These are phyloP conservation scores for Xylaria sp. DNA, from an alignment of 2,329 filamentous ascomycete species.

Conservation along the genomic window DNA sequence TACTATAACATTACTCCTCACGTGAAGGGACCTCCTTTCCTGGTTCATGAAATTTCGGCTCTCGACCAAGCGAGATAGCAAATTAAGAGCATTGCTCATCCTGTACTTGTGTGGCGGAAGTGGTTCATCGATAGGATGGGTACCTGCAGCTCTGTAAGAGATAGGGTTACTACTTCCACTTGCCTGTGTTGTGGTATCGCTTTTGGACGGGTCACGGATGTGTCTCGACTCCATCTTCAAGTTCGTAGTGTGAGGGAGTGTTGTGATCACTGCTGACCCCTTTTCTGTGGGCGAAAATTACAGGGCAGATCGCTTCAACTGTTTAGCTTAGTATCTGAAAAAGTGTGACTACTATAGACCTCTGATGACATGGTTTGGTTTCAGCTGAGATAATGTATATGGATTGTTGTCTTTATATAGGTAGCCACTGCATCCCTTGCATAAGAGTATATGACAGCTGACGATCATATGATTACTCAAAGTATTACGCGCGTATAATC, in stretches of 20 bases:
- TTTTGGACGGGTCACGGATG: not conserved
- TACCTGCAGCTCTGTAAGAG: conserved; percentile 25
- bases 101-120: conserved; percentile 21
- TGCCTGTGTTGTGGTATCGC: not conserved
- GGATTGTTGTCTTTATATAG: not conserved
- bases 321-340: not conserved
- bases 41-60: not conserved
- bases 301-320: not conserved
- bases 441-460: not conserved
- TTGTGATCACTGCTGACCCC: not conserved
- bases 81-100: not conserved
- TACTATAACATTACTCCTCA: not conserved
- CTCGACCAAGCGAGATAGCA: not conserved
- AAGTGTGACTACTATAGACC: not conserved
- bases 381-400: not conserved
- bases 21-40: not conserved
- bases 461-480: not conserved
- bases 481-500: not conserved
- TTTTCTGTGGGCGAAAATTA: not conserved
- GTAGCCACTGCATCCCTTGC: not conserved
- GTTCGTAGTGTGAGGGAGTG: not conserved
- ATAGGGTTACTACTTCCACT: not conserved
- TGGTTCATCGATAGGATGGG: conserved; percentile 17
- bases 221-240: not conserved
- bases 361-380: not conserved